Base-by-base conservation (phyloP, 768 basidiomycete species). In the Lactarius sp. region DNA sequence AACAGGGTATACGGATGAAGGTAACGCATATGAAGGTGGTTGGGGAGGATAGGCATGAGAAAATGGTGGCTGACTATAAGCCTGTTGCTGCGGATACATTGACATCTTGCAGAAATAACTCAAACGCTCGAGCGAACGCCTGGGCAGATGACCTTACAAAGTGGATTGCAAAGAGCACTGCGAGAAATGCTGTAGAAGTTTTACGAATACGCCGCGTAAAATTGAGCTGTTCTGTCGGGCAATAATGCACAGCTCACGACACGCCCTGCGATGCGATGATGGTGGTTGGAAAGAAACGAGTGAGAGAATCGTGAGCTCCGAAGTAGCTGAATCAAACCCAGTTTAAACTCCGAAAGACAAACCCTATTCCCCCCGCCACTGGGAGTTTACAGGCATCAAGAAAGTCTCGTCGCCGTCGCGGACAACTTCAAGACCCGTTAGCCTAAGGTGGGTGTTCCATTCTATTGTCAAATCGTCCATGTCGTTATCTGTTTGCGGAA, bases 51-150 rank as follows among this genome's bases (percentile, higher is more conserved):
- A 47, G 59, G 64, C 31, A 72, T 70, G 41, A 64, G 68, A 49
- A 69, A 62, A 51, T 71, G 70, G 51, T 60, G 76, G 50, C 70
- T 85, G 85, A 69, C 82, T 81, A 70, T 82, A 88, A 70, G 76
- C 69, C 47, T 80, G 77, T 73, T 75, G 79, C 73, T 64, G 65
- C 41, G 85, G 77, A 75, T 86, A 88, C 71, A 85, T 75, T 68
- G 83, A 84, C 83, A 86, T 85, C 69, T 74, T 75, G 71, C 58
- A 33, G 50, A 52, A 64, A 60, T 37, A 59, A 60, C 56, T 60
- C 61, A 56, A 58, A 66, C 51, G 55, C 31, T 60, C 65, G 22
- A 62, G 65, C 36, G 52, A 51, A 61, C 44, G 44, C 60, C 55
- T 66, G 60, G 59, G 53, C 34, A 55, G 61, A 56, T 62, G 59